Base-by-base conservation (phyloP, 2,329 filamentous ascomycete genomes). In the Cryphonectria nitschkei region DNA sequence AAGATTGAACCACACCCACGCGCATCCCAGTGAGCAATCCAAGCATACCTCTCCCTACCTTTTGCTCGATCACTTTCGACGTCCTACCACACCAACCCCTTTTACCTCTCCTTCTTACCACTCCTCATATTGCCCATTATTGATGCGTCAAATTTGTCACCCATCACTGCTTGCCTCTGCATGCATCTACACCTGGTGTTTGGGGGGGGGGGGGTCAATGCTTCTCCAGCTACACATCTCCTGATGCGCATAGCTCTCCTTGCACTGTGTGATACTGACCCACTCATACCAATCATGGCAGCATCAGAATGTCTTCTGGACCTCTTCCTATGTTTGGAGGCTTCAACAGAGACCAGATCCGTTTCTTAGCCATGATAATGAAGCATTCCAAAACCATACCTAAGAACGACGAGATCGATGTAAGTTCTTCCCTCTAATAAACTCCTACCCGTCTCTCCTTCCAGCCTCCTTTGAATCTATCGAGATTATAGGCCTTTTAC, bases 371-470 rank as follows among this genome's bases (percentile, higher is more conserved):
- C 1, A 50, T 70, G 1, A 39, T 75, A 7, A 63, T 76, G 54
- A 43, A 62, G 56, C 69, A 72, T 39, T 65, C 73, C 14, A 73
- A 74, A 37, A 58, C 61, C 8, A 73, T 68, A 63, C 73, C 72
- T 3, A 73, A 76, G 5, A 37, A 74, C 14, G 50, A 76, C 32
- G 74, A 76, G 5, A 32, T 75, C 9, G 54, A 76, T 32, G 71
- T 72, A 68, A 61, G 70, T 37, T 11, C 29, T n/a, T 11, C 4
- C 2, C 2, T 14, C 16, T 39, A 1, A 26, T 26, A 26, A 26
- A 26, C 26, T 26, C 26, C 32, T 29, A 11, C 54, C 34, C 43
- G 5, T 9, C n/a, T 2, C 34, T 7, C 19, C 32, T 29, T 60
- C 26, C 11, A 29, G 1, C 46, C 14, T 39, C n/a, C n/a, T 4